Conservation (phyloP, 2,329 filamentous ascomycete genomes). For the Endocalyx cinctus region DNA sequence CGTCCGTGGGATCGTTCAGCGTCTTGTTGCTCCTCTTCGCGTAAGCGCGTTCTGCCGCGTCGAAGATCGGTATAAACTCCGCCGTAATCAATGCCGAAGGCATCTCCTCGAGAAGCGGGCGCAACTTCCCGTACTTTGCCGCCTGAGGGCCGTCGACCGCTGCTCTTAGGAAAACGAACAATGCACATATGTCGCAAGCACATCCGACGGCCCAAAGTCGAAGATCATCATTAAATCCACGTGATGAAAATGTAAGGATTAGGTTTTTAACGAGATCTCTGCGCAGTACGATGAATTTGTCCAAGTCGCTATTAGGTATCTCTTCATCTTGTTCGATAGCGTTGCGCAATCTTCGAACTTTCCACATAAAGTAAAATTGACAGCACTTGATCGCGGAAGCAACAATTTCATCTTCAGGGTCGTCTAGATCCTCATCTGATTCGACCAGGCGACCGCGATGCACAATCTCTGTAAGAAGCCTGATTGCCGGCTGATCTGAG, state of each 20-base stretch:
- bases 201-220: constrained; percentile 70
- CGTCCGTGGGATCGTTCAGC: constrained; percentile 62
- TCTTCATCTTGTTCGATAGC: constrained; percentile 50
- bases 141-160: constrained; percentile 41
- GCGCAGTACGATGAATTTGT: constrained; percentile 52
- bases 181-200: constrained; percentile 75
- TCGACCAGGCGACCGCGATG: constrained; percentile 68
- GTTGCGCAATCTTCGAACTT: constrained; percentile 58
- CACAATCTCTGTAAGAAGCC: constrained; percentile 68
- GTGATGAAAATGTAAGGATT: constrained; percentile 63
- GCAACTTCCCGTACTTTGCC: constrained; percentile 49
- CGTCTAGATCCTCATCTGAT: constrained; percentile 65
- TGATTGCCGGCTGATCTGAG: constrained; percentile 51
- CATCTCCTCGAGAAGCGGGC: constrained; percentile 65
- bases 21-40: constrained; percentile 64
- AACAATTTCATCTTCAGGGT: constrained; percentile 74
- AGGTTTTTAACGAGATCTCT: constrained; percentile 57
- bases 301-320: constrained; percentile 54
- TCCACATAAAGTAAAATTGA: constrained; percentile 96
- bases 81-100: constrained; percentile 54
- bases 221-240: constrained; percentile 69
- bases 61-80: constrained; percentile 72
- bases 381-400: constrained; percentile 70
- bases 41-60: constrained; percentile 69
- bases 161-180: constrained; percentile 69